phyloP scores from a whole-genome alignment of 345 rosid species.

The Dovyalis caffra region DNA sequence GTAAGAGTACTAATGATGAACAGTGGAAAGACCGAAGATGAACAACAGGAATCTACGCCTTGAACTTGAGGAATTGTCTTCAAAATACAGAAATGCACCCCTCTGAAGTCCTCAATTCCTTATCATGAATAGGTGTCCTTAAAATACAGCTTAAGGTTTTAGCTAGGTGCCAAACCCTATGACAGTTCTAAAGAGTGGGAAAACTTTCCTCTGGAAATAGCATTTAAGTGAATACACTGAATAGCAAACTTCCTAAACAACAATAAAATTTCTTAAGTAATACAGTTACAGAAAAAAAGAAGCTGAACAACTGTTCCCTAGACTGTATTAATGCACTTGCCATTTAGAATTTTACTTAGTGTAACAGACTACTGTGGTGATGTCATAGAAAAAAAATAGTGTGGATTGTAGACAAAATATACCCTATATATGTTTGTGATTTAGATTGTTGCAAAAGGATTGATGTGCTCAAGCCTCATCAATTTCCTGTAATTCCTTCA shows the following conservation, averaged over 20 bases:
- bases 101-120: not conserved
- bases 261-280: not conserved
- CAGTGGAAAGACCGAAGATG: not conserved
- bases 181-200: not conserved
- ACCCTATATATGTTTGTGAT: not conserved
- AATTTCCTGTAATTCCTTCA: not conserved
- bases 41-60: not conserved
- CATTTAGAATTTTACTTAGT: not conserved
- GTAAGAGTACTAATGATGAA: not conserved
- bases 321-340: not conserved
- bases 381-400: not conserved
- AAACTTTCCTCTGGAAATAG: not conserved
- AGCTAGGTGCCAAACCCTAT: not conserved
- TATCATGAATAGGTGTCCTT: not conserved
- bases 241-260: not conserved
- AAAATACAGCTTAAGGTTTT: not conserved
- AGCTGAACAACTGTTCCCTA: not conserved
- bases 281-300: not conserved
- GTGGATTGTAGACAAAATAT: not conserved
- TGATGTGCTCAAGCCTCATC: not conserved
- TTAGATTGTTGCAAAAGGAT: not conserved
- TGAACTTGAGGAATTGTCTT: not conserved
- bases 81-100: not conserved
- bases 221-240: not conserved
- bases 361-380: not conserved